Base-by-base conservation (phyloP, 208 protist genomes). In the Trypanosoma platydactyli region DNA sequence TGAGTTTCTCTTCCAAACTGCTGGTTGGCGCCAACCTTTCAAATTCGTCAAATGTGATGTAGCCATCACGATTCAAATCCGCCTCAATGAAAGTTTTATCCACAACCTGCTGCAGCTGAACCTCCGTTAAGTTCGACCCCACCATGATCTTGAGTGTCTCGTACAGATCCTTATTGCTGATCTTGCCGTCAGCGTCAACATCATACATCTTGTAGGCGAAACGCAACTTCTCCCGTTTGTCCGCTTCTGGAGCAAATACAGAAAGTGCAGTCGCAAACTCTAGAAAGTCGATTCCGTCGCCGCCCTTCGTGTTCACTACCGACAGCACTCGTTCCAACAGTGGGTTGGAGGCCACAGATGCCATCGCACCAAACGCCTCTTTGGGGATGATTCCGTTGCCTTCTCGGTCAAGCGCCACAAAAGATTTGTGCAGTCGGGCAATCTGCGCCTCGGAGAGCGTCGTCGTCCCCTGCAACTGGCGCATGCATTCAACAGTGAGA, bases 161-260 rank as follows among this genome's bases (percentile, higher is more conserved):
- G 60, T 92, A 97, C 0, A 98, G 76, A 55, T 98, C 96, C 45
- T 79, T 89, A 69, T 98, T 98, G 56, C 84, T 95, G 54, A 98
- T 98, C 56, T 86, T 95, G 29, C 88, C 94, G 66, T 98, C 96
- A 27, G 84, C 83, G 71, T 98, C 94, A 24, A 98, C 86, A 78
- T 98, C 96, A 71, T 98, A 98, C 74, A 98, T 94, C 62, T 92
- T 94, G 73, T 94, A 98, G 27, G 89, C 88, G 68, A 98, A 97
- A 35, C 73, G 86, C 13, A 97, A 67, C 56, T 96, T 96, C 42
- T 89, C 85, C 44, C 80, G 64, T 70, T 93, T 91, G 12, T 78
- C 78, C 1, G 83, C 67, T 24, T 91, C 71, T 0, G 86, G 81
- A 0, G 87, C 91, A 40, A 97, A 81, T 4, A 97, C 76, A 15